phyloP scores from a whole-genome alignment of 2,329 filamentous ascomycete genomes.

The Alternaria angustiovoidea region DNA sequence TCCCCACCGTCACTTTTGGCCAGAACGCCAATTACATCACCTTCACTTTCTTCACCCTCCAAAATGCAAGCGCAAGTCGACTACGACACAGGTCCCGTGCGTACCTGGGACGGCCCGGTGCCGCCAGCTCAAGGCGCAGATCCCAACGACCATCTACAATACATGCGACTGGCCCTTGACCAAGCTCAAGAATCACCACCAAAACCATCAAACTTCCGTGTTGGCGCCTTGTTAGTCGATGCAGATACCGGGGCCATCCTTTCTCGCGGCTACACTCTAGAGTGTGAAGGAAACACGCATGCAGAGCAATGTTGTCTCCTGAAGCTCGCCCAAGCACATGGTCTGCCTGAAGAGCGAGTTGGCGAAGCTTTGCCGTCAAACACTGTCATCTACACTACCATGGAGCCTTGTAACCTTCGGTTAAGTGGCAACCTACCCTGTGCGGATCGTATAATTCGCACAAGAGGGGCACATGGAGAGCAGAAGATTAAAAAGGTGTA shows the following conservation, averaged over 20 bases:
- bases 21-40: constrained; percentile 15
- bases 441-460: constrained; percentile 76
- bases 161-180: constrained; percentile 77
- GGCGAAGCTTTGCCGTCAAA: constrained; percentile 61
- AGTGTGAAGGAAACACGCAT: constrained; percentile 91
- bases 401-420: constrained; percentile 82
- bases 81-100: constrained; percentile 23
- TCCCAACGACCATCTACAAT: constrained; percentile 48
- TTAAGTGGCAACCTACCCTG: constrained; percentile 79
- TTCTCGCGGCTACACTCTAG: constrained; percentile 87
- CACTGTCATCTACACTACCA: constrained; percentile 83
- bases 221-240: constrained; percentile 86
- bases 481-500: constrained; percentile 78
- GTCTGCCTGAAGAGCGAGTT: constrained; percentile 63
- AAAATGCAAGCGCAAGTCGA: constrained; percentile 35
- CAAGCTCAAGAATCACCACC: constrained; percentile 82
- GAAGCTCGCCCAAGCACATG: constrained; percentile 65
- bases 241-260: constrained; percentile 66
- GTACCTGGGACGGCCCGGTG: constrained; percentile 29
- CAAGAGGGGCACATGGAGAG: constrained; percentile 54
- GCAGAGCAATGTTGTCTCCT: constrained; percentile 91
- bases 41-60: constrained; percentile 17
- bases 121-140: constrained; percentile 28
- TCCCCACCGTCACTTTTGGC: neutral
- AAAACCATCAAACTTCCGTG: constrained; percentile 89